Evolutionary conservation across 2,329 filamentous ascomycete species (phyloP).

Genomic region (Aplosporella prunicola): DNA sequence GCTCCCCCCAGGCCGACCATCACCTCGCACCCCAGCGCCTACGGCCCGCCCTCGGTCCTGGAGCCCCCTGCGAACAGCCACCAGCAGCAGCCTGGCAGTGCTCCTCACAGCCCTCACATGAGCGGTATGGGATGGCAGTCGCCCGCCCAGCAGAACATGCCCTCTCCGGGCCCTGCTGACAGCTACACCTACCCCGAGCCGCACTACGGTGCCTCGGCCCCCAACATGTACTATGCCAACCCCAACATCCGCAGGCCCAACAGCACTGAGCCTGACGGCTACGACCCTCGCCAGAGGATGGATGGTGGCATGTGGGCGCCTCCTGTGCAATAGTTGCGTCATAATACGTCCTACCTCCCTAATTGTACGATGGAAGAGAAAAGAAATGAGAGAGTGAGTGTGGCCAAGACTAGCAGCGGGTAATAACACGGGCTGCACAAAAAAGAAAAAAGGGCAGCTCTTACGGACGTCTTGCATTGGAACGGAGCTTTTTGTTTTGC

Average conservation of each 20-base stretch:
- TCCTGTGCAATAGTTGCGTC: conserved; percentile 28
- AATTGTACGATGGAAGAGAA: conserved; percentile 17
- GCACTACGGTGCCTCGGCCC: conserved; percentile 49
- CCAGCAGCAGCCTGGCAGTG: conserved; percentile 59
- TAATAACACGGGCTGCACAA: no score
- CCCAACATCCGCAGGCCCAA: conserved; percentile 62
- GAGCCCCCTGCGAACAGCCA: conserved; percentile 77
- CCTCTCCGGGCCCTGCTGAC: conserved; percentile 61
- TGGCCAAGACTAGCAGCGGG: no score
- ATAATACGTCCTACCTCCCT: conserved; percentile 8
- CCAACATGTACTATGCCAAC: conserved; percentile 61
- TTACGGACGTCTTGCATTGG: conserved; percentile 10
- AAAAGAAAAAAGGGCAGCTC: no score
- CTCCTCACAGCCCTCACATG: conserved; percentile 82
- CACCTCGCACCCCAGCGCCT: conserved; percentile 77
- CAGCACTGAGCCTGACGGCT: conserved; percentile 54
- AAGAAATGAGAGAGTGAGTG: conserved; percentile 5
- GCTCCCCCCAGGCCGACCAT: conserved; percentile 46
- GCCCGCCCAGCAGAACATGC: conserved; percentile 63
- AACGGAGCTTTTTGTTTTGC: conserved; percentile 7
- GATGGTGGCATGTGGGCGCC: conserved; percentile 33
- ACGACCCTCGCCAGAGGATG: conserved; percentile 32
- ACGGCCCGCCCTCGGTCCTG: conserved; percentile 74
- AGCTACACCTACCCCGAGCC: conserved; percentile 73
- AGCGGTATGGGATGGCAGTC: conserved; percentile 75